These are phyloP conservation scores for Vaccinium corymbosum DNA, from an alignment of 148 eudicot species.

Conservation along the genomic window DNA sequence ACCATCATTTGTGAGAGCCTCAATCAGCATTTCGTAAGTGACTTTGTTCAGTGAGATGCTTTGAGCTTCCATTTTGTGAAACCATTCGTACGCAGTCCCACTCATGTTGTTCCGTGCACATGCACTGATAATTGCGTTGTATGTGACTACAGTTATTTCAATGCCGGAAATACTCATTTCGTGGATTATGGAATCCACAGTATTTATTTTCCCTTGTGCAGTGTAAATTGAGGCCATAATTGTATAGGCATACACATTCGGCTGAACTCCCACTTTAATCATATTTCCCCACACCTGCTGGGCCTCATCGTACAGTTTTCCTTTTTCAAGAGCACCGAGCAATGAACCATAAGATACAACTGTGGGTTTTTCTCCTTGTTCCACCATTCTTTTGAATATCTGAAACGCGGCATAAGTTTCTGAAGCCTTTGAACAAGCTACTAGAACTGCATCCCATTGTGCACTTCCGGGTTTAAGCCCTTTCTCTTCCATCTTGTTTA, in stretches of 20 bases:
- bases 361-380: slow-evolving; percentile 82
- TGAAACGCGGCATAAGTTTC: slow-evolving; percentile 83
- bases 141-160: slow-evolving; percentile 75
- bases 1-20: slow-evolving; percentile 74
- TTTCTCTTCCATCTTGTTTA: slow-evolving; percentile 88
- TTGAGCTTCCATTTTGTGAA: slow-evolving; percentile 54
- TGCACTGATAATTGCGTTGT: slow-evolving; percentile 79
- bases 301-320: slow-evolving; percentile 75
- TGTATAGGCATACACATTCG: slow-evolving; percentile 80
- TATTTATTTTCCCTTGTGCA: slow-evolving; percentile 58
- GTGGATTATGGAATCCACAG: slow-evolving; percentile 55
- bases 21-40: slow-evolving; percentile 71
- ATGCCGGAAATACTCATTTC: slow-evolving; percentile 60
- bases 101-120: slow-evolving; percentile 55
- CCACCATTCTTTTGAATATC: slow-evolving; percentile 77
- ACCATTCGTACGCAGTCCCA: slow-evolving; percentile 77
- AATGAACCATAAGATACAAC: slow-evolving; percentile 79
- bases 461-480: slow-evolving; percentile 74
- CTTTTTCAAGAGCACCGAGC: slow-evolving; percentile 94
- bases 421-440: slow-evolving; percentile 95
- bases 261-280: slow-evolving; percentile 68
- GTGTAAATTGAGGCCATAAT: slow-evolving; percentile 85
- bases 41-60: slow-evolving; percentile 60
- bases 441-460: slow-evolving; percentile 92
- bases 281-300: slow-evolving; percentile 81